A percentile compares a stretch with the other conserved stretches of the same genome.
Evolutionary conservation across 306 rosid species (phyloP).

Genomic region (Vicia faba): DNA sequence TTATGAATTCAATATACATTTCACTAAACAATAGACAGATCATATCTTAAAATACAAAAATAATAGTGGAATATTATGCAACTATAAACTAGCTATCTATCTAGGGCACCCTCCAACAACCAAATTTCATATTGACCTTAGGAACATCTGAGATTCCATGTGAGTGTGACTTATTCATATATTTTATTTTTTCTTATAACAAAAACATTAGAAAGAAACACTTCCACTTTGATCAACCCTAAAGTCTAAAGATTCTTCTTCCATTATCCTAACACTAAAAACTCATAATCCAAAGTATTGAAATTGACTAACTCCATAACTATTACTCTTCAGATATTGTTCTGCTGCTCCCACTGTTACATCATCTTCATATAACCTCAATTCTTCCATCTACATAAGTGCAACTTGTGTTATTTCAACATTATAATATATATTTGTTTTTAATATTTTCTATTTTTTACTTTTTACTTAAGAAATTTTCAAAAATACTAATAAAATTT

Average conservation of each 20-base stretch:
- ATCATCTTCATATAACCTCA: conserved; percentile 54
- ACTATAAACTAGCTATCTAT: conserved; percentile 30
- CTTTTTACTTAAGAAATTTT: background rate
- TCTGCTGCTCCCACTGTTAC: conserved; percentile 43
- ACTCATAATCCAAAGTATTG: conserved; percentile 59
- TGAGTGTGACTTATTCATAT: conserved; percentile 35
- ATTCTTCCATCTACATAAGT: conserved; percentile 53
- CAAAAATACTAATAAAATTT: background rate
- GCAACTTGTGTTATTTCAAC: background rate
- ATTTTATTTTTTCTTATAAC: background rate
- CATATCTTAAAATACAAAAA: background rate
- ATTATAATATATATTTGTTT: background rate
- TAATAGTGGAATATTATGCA: conserved; percentile 6
- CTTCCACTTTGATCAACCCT: background rate
- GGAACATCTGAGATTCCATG: conserved; percentile 21
- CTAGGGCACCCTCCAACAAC: conserved; percentile 40
- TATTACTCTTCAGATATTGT: conserved; percentile 36
- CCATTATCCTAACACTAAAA: background rate
- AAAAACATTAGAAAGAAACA: background rate
- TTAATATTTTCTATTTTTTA: background rate
- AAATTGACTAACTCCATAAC: conserved; percentile 49
- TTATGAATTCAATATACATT: background rate
- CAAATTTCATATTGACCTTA: conserved; percentile 39
- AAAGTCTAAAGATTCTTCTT: conserved; percentile 23
- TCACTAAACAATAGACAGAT: background rate